phyloP scores from a whole-genome alignment of 352 stramenopile species.

The Phytophthora capsici region DNA sequence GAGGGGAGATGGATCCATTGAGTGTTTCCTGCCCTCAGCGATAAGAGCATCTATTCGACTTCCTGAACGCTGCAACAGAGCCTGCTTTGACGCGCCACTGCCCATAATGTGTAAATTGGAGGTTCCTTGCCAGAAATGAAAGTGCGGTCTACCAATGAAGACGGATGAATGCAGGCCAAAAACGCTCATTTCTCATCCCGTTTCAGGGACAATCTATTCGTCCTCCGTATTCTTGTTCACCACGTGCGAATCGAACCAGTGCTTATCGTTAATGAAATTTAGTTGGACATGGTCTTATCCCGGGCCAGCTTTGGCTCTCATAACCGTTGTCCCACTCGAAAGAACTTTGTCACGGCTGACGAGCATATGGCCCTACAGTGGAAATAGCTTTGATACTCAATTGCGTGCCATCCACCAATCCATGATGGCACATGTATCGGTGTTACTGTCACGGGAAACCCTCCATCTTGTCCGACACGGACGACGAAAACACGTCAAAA shows the following conservation, averaged over 20 bases:
- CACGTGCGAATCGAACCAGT: not conserved
- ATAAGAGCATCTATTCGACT: conserved; percentile 38
- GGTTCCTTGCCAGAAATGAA: conserved; percentile 13
- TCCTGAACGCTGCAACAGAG: conserved; percentile 35
- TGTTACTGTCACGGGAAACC: not conserved
- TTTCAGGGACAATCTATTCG: conserved; percentile 17
- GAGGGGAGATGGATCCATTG: conserved; percentile 1
- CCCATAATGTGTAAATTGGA: conserved; percentile 33
- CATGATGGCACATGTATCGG: no score
- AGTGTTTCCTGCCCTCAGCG: conserved; percentile 10
- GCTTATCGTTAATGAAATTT: conserved; percentile 24
- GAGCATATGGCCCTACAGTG: not conserved
- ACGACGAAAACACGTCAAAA: no score
- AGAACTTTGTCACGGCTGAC: no score
- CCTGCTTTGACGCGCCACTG: conserved; percentile 39
- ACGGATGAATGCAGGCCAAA: conserved; percentile 5
- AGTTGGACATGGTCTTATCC: conserved; percentile 22
- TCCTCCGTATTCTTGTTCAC: conserved; percentile 24
- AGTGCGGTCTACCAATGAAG: conserved; percentile 16
- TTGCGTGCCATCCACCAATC: no score
- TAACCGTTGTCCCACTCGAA: not conserved
- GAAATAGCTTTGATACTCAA: conserved; percentile 1
- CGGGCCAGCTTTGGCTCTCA: conserved; percentile 18
- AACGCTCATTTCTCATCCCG: conserved; percentile 24
- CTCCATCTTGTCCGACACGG: conserved; percentile 7